Percentiles rank a stretch among this genome's conserved stretches.
These are phyloP conservation scores for Cryptosporidium baileyi DNA, from an alignment of 169 alveolate species.

Conservation along the genomic window DNA sequence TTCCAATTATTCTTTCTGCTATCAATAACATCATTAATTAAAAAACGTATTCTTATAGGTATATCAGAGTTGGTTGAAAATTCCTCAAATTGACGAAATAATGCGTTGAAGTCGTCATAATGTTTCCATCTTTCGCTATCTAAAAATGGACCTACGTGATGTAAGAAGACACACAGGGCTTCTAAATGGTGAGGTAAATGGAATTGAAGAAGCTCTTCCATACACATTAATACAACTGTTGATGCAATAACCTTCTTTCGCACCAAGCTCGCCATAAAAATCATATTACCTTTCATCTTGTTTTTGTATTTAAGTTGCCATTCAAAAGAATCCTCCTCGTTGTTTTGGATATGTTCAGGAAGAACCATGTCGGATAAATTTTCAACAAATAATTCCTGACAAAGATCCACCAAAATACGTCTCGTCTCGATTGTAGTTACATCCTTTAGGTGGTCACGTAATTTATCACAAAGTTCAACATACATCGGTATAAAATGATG, in stretches of 20 bases:
- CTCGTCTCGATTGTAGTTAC: slow-evolving; percentile 74
- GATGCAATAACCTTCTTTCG: slow-evolving; percentile 83
- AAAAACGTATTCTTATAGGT: slow-evolving; percentile 82
- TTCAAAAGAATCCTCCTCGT: slow-evolving; percentile 84
- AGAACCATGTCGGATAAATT: slow-evolving; percentile 81
- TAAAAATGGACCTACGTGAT: slow-evolving; percentile 85
- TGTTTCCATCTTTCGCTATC: slow-evolving; percentile 80
- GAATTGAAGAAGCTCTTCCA: slow-evolving; percentile 81
- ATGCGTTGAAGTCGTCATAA: slow-evolving; percentile 76
- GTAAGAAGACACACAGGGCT: slow-evolving; percentile 84
- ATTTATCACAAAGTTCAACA: slow-evolving; percentile 83
- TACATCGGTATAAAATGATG: slow-evolving; percentile 87
- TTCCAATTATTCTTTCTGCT: slow-evolving; percentile 84
- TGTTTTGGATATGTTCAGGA: slow-evolving; percentile 76
- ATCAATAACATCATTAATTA: slow-evolving; percentile 83
- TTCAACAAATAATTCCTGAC: slow-evolving; percentile 84
- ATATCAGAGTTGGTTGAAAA: slow-evolving; percentile 78
- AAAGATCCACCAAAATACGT: slow-evolving; percentile 80
- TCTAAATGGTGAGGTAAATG: slow-evolving; percentile 81
- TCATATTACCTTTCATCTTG: slow-evolving; percentile 86
- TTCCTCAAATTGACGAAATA: slow-evolving; percentile 78
- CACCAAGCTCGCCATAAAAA: slow-evolving; percentile 84
- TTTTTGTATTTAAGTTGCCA: slow-evolving; percentile 84
- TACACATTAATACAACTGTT: slow-evolving; percentile 81
- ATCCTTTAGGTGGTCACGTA: slow-evolving; percentile 77